Percentiles rank a stretch among this genome's conserved stretches.
Conservation (phyloP, 495 filamentous ascomycete species). For the Xanthoparmelia taractica region DNA sequence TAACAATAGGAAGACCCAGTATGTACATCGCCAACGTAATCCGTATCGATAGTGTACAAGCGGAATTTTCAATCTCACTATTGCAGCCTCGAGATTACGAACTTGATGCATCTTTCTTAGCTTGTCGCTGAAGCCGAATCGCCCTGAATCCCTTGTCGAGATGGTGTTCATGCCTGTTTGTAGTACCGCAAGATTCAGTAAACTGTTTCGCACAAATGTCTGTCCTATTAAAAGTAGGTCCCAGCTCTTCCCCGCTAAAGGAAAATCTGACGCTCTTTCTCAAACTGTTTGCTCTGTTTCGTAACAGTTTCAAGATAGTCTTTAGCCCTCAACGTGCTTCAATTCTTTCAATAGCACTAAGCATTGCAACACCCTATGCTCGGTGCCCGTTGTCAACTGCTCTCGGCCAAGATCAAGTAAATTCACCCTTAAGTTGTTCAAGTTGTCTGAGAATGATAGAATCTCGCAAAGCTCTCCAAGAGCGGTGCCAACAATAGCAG, state of each 20-base stretch:
- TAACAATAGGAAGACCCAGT: background rate
- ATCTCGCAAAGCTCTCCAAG: slow-evolving; percentile 3
- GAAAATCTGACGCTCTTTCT: background rate
- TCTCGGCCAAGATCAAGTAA: background rate
- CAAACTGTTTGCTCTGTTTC: background rate
- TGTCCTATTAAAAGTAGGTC: background rate
- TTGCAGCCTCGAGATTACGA: background rate
- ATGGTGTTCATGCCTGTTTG: background rate
- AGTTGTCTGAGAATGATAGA: background rate
- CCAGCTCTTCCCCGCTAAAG: background rate
- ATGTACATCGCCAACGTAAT: background rate
- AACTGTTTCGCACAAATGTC: background rate
- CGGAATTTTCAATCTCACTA: background rate
- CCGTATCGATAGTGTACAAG: background rate
- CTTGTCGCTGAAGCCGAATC: background rate
- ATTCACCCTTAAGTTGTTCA: background rate
- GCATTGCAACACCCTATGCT: background rate
- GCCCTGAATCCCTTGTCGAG: background rate
- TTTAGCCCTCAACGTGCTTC: background rate
- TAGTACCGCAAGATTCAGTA: background rate
- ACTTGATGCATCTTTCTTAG: too few species aligned
- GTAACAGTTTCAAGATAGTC: background rate
- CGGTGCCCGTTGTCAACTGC: background rate
- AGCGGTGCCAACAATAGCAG: slow-evolving; percentile 1
- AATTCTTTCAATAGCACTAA: background rate